Percentiles rank a stretch among this genome's conserved stretches.
These are phyloP conservation scores for Solanum hybrid DNA, from an alignment of 305 asterid species.

Conservation along the genomic window DNA sequence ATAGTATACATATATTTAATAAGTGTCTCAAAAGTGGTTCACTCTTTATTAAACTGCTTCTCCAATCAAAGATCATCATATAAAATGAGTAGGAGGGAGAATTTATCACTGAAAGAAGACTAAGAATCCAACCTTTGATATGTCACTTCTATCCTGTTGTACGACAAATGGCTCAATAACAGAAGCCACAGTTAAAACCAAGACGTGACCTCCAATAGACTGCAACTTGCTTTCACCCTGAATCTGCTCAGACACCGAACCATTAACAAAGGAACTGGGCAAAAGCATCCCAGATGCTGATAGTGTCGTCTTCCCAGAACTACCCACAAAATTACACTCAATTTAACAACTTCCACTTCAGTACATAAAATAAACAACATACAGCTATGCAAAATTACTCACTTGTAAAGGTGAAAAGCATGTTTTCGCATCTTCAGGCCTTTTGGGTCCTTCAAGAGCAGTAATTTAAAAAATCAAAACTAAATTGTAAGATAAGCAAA, in stretches of 20 bases:
- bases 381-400: constrained; percentile 17
- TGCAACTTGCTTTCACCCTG: constrained; percentile 11
- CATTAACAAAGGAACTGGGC: constrained; percentile 36
- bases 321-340: constrained; percentile 15
- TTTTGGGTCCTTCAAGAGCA: constrained; percentile 74
- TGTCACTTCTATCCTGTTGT: constrained; percentile 32
- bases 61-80: not conserved
- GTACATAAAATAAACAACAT: not conserved
- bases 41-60: not conserved
- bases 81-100: not conserved
- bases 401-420: constrained; percentile 89
- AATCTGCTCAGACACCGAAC: constrained; percentile 12
- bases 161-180: constrained; percentile 74
- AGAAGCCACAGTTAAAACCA: constrained; percentile 82
- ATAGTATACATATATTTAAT: not conserved
- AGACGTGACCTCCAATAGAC: constrained; percentile 21
- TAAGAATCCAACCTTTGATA: constrained; percentile 36
- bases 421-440: constrained; percentile 90
- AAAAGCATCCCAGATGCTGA: constrained; percentile 90
- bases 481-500: not conserved
- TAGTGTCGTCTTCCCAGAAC: constrained; percentile 86
- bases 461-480: not conserved
- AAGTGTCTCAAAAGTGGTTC: not conserved
- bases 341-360: not conserved
- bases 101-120: not conserved